These are phyloP conservation scores for Pholiota molesta DNA, from an alignment of 768 basidiomycete genomes.

Conservation along the genomic window DNA sequence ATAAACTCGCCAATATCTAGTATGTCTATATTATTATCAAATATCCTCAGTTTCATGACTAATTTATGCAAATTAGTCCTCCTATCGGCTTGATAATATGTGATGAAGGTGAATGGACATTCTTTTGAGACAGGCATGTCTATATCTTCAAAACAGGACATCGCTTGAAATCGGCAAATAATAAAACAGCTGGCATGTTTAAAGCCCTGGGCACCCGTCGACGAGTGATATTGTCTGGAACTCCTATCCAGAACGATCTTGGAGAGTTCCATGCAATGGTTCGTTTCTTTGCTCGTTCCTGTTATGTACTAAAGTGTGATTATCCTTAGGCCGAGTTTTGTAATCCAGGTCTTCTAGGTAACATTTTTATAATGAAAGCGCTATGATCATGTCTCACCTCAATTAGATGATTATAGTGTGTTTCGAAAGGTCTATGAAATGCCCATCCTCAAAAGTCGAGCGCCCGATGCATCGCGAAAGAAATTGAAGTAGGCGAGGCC, in stretches of 20 bases:
- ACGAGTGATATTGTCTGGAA: slow-evolving; percentile 91
- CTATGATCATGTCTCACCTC: slow-evolving; percentile 1
- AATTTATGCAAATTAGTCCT: slow-evolving; percentile 51
- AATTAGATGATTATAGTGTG: slow-evolving; percentile 69
- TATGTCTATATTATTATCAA: slow-evolving; percentile 8
- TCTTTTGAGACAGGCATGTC: neutral
- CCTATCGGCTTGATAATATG: slow-evolving; percentile 93
- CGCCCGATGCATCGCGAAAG: slow-evolving; percentile 74
- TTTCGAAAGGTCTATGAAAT: slow-evolving; percentile 84
- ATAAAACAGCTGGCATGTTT: slow-evolving; percentile 90
- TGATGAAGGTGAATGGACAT: slow-evolving; percentile 70
- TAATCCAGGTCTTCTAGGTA: slow-evolving; percentile 89
- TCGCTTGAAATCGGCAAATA: slow-evolving; percentile 87
- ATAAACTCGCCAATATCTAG: slow-evolving; percentile 30
- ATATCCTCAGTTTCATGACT: neutral
- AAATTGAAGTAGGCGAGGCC: slow-evolving; percentile 77
- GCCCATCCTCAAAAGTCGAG: slow-evolving; percentile 86
- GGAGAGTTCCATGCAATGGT: slow-evolving; percentile 98
- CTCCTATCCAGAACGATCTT: slow-evolving; percentile 96
- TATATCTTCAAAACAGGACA: slow-evolving; percentile 61
- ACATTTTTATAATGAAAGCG: slow-evolving; percentile 13
- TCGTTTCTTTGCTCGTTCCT: neutral
- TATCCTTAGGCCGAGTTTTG: slow-evolving; percentile 79
- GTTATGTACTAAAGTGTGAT: neutral
- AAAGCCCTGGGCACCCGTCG: slow-evolving; percentile 73